Percentiles rank a stretch among this genome's conserved stretches.
Conservation (phyloP, 768 basidiomycete genomes). For the Coprinopsis strossmayeri region DNA sequence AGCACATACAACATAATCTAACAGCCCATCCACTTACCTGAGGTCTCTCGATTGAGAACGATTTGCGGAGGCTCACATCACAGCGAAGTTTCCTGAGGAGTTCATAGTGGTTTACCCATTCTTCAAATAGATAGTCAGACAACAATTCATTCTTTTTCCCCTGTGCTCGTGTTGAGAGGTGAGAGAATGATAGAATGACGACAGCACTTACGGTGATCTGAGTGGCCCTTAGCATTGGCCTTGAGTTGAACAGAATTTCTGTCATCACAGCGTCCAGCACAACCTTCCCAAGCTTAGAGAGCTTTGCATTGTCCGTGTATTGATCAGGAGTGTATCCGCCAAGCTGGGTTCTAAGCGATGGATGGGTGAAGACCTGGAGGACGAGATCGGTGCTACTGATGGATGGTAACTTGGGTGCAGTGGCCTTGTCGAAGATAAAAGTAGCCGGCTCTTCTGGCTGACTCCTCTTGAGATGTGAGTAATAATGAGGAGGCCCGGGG, state of each 20-base stretch:
- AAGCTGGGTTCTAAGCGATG: constrained; percentile 39
- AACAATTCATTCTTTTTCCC: constrained; percentile 28
- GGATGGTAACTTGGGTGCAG: constrained; percentile 10
- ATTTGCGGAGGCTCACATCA: constrained; percentile 26
- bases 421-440: neutral
- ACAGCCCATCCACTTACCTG: constrained; percentile 30
- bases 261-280: constrained; percentile 44
- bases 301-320: constrained; percentile 51
- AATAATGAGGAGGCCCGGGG: constrained; percentile 3
- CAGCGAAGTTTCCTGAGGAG: constrained; percentile 44
- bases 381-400: constrained; percentile 41
- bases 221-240: constrained; percentile 40
- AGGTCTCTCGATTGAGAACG: constrained; percentile 26
- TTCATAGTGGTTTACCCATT: constrained; percentile 43
- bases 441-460: neutral
- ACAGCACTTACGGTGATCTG: constrained; percentile 45
- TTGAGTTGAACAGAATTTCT: constrained; percentile 38
- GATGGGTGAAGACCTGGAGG: constrained; percentile 67
- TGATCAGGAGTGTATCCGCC: constrained; percentile 26
- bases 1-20: constrained; percentile 10
- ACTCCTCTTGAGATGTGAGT: constrained; percentile 6
- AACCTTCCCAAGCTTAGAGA: constrained; percentile 43
- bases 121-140: constrained; percentile 36
- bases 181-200: constrained; percentile 1
- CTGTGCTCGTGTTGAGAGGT: constrained; percentile 15